Evolutionary conservation across 163 green algal genomes (phyloP).

Genomic region (Prototheca wickerhamii): DNA sequence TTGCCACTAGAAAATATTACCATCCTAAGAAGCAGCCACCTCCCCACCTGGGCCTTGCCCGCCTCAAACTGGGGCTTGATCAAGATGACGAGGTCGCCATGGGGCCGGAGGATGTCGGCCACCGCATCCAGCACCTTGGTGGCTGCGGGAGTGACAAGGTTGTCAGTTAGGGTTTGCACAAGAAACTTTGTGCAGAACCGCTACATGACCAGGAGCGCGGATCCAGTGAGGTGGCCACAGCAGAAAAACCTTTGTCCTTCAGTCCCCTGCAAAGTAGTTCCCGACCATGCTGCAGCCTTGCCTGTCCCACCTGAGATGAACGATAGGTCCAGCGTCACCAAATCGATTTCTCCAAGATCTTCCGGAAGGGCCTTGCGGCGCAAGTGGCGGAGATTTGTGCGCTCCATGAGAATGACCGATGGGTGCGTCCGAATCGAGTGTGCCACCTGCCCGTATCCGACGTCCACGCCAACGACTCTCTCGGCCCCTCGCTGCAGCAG

Average conservation of each 20-base stretch:
- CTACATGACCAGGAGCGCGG: too few species aligned
- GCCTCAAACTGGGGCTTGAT: conserved; percentile 98
- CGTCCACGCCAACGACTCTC: conserved; percentile 87
- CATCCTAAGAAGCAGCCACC: not conserved
- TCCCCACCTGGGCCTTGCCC: conserved; percentile 50
- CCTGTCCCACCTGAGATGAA: conserved; percentile 91
- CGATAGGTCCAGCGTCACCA: conserved; percentile 89
- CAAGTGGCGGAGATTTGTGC: conserved; percentile 86
- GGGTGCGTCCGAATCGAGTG: conserved; percentile 70
- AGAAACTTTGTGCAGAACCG: too few species aligned
- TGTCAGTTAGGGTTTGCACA: too few species aligned
- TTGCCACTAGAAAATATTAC: too few species aligned
- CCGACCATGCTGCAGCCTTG: too few species aligned
- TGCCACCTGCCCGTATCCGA: conserved; percentile 86
- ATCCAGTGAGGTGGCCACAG: too few species aligned
- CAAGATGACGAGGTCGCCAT: conserved; percentile 65
- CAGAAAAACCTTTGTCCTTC: too few species aligned
- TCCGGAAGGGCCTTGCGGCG: conserved; percentile 45
- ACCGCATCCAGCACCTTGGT: conserved; percentile 52
- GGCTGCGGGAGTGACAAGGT: conserved; percentile 68
- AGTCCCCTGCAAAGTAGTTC: too few species aligned
- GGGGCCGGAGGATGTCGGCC: conserved; percentile 37
- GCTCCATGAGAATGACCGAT: conserved; percentile 80
- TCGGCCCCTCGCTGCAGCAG: conserved; percentile 79
- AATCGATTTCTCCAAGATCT: conserved; percentile 43